These are phyloP conservation scores for Aspergillus kassunensis DNA, from an alignment of 495 filamentous ascomycete genomes.

Conservation along the genomic window DNA sequence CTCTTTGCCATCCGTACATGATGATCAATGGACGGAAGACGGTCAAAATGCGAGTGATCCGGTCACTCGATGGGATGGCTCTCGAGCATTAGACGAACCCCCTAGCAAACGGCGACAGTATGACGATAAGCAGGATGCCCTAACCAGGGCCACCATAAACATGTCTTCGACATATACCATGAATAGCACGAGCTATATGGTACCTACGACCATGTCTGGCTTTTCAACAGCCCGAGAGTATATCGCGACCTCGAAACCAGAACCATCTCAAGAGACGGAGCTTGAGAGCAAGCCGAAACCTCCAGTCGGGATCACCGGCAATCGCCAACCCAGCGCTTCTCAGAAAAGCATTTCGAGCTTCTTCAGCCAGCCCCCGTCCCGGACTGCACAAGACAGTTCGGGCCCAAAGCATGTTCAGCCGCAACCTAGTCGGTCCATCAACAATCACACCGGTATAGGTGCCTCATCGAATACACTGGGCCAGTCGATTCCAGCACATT, in stretches of 20 bases:
- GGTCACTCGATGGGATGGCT: constrained; percentile 33
- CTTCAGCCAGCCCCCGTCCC: constrained; percentile 25
- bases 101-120: constrained; percentile 34
- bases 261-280: constrained; percentile 3
- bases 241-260: constrained; percentile 23
- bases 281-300: constrained; percentile 19
- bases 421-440: background rate
- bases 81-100: constrained; percentile 21
- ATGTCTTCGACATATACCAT: constrained; percentile 26
- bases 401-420: background rate
- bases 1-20: constrained; percentile 49
- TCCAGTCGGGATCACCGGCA: constrained; percentile 2
- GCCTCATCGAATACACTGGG: constrained; percentile 2
- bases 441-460: background rate
- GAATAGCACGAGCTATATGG: constrained; percentile 28
- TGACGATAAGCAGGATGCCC: constrained; percentile 23
- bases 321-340: constrained; percentile 23
- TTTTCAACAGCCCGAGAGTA: constrained; percentile 44
- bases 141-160: constrained; percentile 19
- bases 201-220: constrained; percentile 35
- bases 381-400: constrained; percentile 13
- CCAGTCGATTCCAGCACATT: constrained; percentile 21
- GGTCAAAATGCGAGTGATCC: constrained; percentile 48
- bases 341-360: constrained; percentile 42
- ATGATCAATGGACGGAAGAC: constrained; percentile 61